Evolutionary conservation across 768 basidiomycete species (phyloP).

Genomic region (Mycena leptocephala): DNA sequence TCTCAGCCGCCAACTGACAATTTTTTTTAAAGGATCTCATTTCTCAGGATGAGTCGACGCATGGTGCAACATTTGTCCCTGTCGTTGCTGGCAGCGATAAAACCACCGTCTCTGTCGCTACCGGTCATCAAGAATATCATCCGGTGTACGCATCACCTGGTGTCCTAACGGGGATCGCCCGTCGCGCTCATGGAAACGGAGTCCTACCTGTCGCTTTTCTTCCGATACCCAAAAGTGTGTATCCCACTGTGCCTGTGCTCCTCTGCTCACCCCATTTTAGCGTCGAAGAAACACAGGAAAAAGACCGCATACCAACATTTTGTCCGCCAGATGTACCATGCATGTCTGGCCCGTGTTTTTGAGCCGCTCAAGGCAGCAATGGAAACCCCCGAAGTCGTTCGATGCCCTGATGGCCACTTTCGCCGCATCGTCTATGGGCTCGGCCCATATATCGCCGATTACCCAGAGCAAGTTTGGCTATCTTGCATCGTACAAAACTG

Average conservation of each 20-base stretch:
- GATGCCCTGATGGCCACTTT: constrained; percentile 47
- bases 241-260: too few species aligned
- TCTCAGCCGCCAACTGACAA: neutral
- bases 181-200: constrained; percentile 6
- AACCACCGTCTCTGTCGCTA: constrained; percentile 41
- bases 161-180: neutral
- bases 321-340: constrained; percentile 34
- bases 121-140: constrained; percentile 37
- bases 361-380: constrained; percentile 39
- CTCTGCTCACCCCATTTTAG: neutral
- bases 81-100: constrained; percentile 46
- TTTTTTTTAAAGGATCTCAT: neutral
- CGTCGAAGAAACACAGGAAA: neutral
- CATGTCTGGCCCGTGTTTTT: constrained; percentile 37
- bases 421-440: constrained; percentile 43
- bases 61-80: constrained; percentile 36
- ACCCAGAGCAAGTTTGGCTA: constrained; percentile 47
- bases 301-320: constrained; percentile 18
- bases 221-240: constrained; percentile 13
- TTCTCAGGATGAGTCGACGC: constrained; percentile 2
- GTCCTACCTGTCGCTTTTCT: neutral
- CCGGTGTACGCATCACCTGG: constrained; percentile 45
- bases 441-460: constrained; percentile 48
- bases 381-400: constrained; percentile 35
- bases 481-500: constrained; percentile 43